phyloP scores from a whole-genome alignment of 306 rosid genomes.

The Prunus campanulata region DNA sequence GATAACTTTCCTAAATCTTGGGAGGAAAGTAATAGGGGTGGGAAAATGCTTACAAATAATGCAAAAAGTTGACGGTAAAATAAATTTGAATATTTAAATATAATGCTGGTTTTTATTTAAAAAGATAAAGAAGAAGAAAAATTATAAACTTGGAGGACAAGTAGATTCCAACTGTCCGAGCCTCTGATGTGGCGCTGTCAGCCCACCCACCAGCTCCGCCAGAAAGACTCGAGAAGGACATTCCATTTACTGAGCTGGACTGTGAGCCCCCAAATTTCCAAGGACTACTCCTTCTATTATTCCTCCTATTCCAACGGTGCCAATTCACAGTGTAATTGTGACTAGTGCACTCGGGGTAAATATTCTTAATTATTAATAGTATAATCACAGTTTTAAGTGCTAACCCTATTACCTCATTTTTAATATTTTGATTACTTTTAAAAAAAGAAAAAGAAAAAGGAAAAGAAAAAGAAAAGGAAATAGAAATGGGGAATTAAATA shows the following conservation, averaged over 20 bases:
- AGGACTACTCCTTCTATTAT: too few relatives aligned
- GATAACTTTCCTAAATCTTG: not conserved
- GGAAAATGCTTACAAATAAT: not conserved
- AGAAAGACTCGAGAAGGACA: slow-evolving; percentile 11
- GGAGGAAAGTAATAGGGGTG: not conserved
- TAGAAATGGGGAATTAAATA: not conserved
- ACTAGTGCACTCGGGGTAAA: too few relatives aligned
- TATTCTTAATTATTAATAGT: not conserved
- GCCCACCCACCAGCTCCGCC: slow-evolving; percentile 22
- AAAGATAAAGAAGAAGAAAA: not conserved
- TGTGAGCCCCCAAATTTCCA: not conserved
- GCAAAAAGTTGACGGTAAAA: not conserved
- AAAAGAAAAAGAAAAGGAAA: too few relatives aligned
- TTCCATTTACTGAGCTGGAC: slow-evolving; percentile 15
- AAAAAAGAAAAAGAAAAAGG: too few relatives aligned
- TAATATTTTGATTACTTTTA: too few relatives aligned
- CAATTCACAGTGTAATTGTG: not conserved
- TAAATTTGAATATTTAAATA: not conserved
- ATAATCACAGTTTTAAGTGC: not conserved
- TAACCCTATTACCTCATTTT: too few relatives aligned
- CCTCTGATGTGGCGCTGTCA: slow-evolving; percentile 15
- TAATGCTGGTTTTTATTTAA: not conserved
- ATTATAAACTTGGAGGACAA: not conserved
- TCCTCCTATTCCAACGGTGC: not conserved
- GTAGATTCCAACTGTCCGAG: slow-evolving; percentile 10